Evolutionary conservation across 1,139 yeast species (phyloP).

Genomic region (Lodderomyces pseudojiufengensis): DNA sequence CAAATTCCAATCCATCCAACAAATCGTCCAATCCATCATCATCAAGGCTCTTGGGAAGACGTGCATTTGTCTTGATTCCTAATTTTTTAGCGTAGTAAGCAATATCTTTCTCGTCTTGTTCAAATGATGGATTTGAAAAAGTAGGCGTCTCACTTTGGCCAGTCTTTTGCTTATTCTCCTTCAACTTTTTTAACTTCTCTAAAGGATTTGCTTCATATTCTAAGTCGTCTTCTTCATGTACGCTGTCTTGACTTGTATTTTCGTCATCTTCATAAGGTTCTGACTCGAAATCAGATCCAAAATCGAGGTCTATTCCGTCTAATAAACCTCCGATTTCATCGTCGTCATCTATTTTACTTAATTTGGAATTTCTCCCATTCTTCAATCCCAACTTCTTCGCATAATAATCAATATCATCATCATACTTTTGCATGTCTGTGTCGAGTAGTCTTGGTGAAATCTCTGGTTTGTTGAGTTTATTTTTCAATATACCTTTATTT

Average conservation of each 20-base stretch:
- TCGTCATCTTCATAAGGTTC: conserved; percentile 3
- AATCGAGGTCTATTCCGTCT: conserved; percentile 72
- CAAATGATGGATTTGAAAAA: conserved; percentile 33
- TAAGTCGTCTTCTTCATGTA: too few relatives aligned
- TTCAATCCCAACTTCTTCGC: conserved; percentile 78
- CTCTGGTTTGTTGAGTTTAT: conserved; percentile 6
- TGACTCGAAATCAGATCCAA: conserved; percentile 15
- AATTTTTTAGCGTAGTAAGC: conserved; percentile 79
- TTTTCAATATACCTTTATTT: conserved; percentile 27
- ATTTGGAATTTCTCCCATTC: conserved; percentile 39
- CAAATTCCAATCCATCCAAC: conserved; percentile 73
- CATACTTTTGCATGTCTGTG: conserved; percentile 51
- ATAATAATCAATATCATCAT: conserved; percentile 74
- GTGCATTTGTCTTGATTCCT: conserved; percentile 55
- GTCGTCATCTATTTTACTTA: conserved; percentile 52
- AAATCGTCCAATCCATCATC: conserved; percentile 72
- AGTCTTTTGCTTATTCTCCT: conserved; percentile 8
- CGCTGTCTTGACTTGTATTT: too few relatives aligned
- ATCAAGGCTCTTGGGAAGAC: conserved; percentile 48
- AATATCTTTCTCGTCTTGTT: conserved; percentile 73
- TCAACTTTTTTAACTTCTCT: conserved; percentile 20
- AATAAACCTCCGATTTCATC: conserved; percentile 70
- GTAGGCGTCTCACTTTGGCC: too few relatives aligned
- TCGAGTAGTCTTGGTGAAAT: conserved; percentile 7
- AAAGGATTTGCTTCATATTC: conserved; percentile 29